These are phyloP conservation scores for Lagerstroemia speciosa DNA, from an alignment of 345 rosid genomes.

Conservation along the genomic window DNA sequence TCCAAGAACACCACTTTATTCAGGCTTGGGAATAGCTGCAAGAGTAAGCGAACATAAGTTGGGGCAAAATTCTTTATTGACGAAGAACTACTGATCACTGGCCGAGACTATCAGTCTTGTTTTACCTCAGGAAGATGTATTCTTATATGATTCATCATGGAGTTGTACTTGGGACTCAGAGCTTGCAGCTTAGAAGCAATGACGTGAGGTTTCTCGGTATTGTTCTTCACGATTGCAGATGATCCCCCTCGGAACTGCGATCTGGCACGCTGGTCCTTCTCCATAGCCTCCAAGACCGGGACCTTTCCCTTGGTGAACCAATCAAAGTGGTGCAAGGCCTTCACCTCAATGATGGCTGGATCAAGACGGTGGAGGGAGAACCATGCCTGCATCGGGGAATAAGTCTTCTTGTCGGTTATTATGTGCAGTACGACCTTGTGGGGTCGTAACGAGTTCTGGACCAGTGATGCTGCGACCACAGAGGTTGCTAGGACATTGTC, in stretches of 20 bases:
- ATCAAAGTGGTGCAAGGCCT: conserved; percentile 94
- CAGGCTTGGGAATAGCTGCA: conserved; percentile 85
- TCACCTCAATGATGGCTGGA: conserved; percentile 86
- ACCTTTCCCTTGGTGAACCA: conserved; percentile 94
- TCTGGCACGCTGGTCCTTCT: conserved; percentile 81
- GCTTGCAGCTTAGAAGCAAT: conserved; percentile 92
- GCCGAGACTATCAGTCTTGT: background rate
- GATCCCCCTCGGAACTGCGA: conserved; percentile 91
- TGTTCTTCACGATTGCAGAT: conserved; percentile 64
- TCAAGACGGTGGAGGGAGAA: conserved; percentile 74
- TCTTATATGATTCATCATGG: conserved; percentile 88
- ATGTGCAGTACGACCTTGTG: conserved; percentile 69
- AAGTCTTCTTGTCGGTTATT: conserved; percentile 86
- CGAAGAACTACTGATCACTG: background rate
- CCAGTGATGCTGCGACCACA: conserved; percentile 74
- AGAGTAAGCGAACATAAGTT: background rate
- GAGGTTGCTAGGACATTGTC: conserved; percentile 93
- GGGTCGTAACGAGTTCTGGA: conserved; percentile 54
- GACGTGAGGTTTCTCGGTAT: conserved; percentile 58
- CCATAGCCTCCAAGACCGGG: conserved; percentile 96
- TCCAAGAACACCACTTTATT: conserved; percentile 86
- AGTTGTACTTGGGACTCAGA: conserved; percentile 88
- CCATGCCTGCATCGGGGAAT: conserved; percentile 98
- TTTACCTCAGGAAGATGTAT: conserved; percentile 89
- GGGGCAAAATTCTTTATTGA: background rate